Base-by-base conservation (phyloP, 1,284 basidiomycete species). In the Coniferiporia weirii region DNA sequence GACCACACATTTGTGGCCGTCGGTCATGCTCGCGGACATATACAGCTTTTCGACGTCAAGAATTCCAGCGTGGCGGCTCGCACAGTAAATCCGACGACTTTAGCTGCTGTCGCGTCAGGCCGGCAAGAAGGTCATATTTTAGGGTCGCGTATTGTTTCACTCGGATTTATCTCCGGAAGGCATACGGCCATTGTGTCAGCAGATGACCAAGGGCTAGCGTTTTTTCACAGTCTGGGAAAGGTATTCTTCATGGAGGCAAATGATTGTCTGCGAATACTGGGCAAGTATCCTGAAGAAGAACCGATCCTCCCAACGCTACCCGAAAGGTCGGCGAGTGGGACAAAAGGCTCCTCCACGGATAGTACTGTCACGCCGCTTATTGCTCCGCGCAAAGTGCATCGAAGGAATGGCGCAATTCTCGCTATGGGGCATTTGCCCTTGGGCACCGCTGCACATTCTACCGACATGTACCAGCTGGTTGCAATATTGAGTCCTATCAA, bases 221-320 rank as follows among this genome's bases (percentile, higher is more conserved):
- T 99, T 73, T 98, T 94, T 71, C 96, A 98, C 72, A 93, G 90
- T 56, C 77, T 99, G 1, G 95, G 97, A 17, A 95, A 93, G 68
- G 89, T 99, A 6, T 79, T 99, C 17, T 98, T 98, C 63, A 90
- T 99, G 13, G 94, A 97, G 57, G 95, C 95, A 8, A 89, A 91
- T 46, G 97, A 99, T 70, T 94, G 93, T 10, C 82, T 99, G 40
- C 86, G 97, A 13, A 92, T 99, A 62, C 80, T 98, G 4, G 97
- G 97, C 0, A 90, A 89, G 67, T 98, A 98, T 70, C 89, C 91
- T 7, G 79, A 84, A 17, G 81, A 84, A 40, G 75, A 74, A 36
- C 54, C 61, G 4, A 63, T 55, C n/a, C 63, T 61, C 17, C 64
- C 65, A 17, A 51, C 51, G 49, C 38, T 43, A 12, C 52, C 20